Conservation (phyloP, 257 asterid species). For the Primulina tabacum region DNA sequence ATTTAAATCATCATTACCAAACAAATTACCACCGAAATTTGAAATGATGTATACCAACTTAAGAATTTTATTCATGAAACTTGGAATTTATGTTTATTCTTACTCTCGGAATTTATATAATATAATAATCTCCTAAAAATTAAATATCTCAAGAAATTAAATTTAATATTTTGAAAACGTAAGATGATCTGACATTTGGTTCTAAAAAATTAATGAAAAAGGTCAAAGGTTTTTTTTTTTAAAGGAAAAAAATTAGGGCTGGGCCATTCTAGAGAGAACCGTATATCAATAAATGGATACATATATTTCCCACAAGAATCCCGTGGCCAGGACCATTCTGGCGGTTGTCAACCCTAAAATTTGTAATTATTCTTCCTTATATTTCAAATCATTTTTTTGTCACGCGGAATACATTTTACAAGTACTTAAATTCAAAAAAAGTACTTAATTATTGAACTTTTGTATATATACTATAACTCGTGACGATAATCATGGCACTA, state of each 20-base stretch:
- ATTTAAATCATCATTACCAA: too few relatives aligned
- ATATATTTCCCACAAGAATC: background rate
- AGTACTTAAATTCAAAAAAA: background rate
- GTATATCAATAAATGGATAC: background rate
- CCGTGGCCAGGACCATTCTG: background rate
- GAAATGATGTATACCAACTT: too few relatives aligned
- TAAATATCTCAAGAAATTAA: too few relatives aligned
- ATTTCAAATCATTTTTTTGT: background rate
- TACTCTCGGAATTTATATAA: too few relatives aligned
- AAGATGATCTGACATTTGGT: background rate
- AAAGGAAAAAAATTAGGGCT: background rate
- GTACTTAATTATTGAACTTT: too few relatives aligned
- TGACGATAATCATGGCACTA: background rate
- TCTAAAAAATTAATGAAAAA: too few relatives aligned
- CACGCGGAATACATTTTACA: background rate
- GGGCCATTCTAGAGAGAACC: background rate
- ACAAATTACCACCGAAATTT: too few relatives aligned
- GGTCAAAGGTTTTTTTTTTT: background rate
- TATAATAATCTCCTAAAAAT: too few relatives aligned
- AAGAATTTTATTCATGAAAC: too few relatives aligned
- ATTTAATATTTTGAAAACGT: too few relatives aligned
- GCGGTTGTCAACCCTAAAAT: background rate
- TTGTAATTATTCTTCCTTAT: background rate
- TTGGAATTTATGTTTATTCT: too few relatives aligned
- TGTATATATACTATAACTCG: background rate